Evolutionary conservation across 1,284 basidiomycete genomes (phyloP), one percentile per base, ranked within the genome.

Genomic region (Boletellus deceptivus): DNA sequence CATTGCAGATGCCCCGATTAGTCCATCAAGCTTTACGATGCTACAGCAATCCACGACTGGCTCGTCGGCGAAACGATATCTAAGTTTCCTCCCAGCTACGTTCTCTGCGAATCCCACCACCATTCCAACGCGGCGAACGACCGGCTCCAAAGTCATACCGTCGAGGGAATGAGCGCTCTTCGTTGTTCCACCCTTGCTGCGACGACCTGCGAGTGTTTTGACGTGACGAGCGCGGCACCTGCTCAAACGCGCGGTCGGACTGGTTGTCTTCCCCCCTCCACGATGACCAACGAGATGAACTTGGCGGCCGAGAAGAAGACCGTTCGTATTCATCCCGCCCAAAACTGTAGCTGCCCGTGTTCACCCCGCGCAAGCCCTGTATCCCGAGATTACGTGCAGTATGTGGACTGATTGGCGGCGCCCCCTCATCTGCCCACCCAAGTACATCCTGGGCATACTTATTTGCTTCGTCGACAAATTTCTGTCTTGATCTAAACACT

Each of bases 301-400:
- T 52, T 17, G 20, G 37, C 4, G 31, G 16, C 27, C 45, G 29
- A 29, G 61, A 44, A 10, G 56, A 48, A 43, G 59, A 33, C 8
- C 45, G 53, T 20, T 52, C 40, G 17, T 42, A 0, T 31, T 35
- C 48, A 29, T 27, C 50, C 43, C 49, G 1, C 24, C 46, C 50
- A 39, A 31, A 43, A 7, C 50, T 39, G 20, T 43, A 29, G 18
- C 48, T 51, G 20, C 51, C 35, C 4, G 50, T 49, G 18, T 77
- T 73, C 35, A 79, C 53, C 20, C 79, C 80, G 24, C 58, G 64
- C 11, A 76, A 72, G 0, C 79, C 80, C 59, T 72, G 77, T 60
- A 87, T 63, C 4, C 76, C 76, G 75, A 87, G 84, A 73, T 78
- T 84, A 41, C 79, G 80, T 24, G 82, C 76, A 2, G 78, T 77